A percentile compares a stretch with the other conserved stretches of the same genome.
Evolutionary conservation across 2,329 filamentous ascomycete species (phyloP).

Genomic region (Ascochyta pisi): DNA sequence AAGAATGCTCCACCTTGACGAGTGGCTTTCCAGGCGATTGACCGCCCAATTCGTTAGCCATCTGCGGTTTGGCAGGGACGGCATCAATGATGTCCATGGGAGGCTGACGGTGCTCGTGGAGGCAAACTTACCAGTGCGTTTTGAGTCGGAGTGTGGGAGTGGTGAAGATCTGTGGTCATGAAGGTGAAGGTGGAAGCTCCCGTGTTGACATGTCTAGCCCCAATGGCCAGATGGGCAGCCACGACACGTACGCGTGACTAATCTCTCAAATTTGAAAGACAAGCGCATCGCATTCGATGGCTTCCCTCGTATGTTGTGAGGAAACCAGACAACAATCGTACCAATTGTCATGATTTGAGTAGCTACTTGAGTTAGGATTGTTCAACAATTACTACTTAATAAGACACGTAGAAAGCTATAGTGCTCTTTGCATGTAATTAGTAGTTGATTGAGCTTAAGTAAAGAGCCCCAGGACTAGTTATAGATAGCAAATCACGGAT

Average conservation of each 20-base stretch:
- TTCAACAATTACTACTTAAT: no score
- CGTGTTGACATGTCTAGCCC: conserved; percentile 2
- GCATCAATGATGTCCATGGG: background rate
- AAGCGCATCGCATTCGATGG: no score
- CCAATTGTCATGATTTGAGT: no score
- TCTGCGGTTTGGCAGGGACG: background rate
- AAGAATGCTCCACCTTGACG: background rate
- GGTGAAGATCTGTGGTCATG: background rate
- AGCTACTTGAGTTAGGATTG: no score
- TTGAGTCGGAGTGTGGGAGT: background rate
- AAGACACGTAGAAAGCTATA: no score
- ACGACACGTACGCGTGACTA: background rate
- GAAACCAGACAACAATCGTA: no score
- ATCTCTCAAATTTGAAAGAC: background rate
- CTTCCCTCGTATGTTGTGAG: no score
- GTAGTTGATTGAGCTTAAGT: no score
- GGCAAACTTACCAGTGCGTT: background rate
- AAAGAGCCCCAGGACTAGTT: no score
- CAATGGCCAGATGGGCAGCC: background rate
- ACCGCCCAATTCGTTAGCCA: background rate
- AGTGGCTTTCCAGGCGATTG: background rate
- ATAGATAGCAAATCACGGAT: no score
- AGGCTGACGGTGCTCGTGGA: background rate
- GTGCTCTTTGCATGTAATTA: no score
- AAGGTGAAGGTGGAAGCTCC: background rate